Evolutionary conservation across 805 yeast species (phyloP).

Genomic region (Cyberlindnera japonica): DNA sequence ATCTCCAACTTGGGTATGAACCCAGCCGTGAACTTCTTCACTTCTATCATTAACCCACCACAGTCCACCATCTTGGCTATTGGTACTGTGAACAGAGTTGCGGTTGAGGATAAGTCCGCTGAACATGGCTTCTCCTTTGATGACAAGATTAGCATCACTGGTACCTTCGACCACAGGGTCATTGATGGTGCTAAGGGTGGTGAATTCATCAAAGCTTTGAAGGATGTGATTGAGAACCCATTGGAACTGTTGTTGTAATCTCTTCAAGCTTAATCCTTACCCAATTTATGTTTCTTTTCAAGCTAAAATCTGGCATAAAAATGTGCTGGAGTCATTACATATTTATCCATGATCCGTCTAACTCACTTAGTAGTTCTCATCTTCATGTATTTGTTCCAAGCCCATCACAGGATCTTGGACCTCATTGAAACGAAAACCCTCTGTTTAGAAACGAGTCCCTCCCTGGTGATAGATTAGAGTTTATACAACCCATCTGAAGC

Average conservation of each 20-base stretch:
- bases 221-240: slow-evolving; percentile 92
- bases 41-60: slow-evolving; percentile 98
- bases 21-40: slow-evolving; percentile 86
- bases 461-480: too few relatives aligned
- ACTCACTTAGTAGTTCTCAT: too few relatives aligned
- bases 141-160: slow-evolving; percentile 86
- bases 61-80: slow-evolving; percentile 92
- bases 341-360: too few relatives aligned
- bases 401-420: too few relatives aligned
- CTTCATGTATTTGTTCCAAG: too few relatives aligned
- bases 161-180: slow-evolving; percentile 96
- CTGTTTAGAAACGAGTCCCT: too few relatives aligned
- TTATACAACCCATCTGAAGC: too few relatives aligned
- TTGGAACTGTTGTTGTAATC: slow-evolving; percentile 81
- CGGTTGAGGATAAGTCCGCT: slow-evolving; percentile 86
- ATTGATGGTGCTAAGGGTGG: slow-evolving; percentile 98
- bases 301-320: too few relatives aligned
- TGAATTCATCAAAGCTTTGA: slow-evolving; percentile 91
- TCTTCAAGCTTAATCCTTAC: too few relatives aligned
- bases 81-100: slow-evolving; percentile 88
- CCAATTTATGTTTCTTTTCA: too few relatives aligned
- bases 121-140: slow-evolving; percentile 92
- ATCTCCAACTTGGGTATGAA: slow-evolving; percentile 99
- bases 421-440: too few relatives aligned
- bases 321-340: too few relatives aligned